These are phyloP conservation scores for Alternaria arborescens DNA, from an alignment of 2,329 filamentous ascomycete genomes.

Conservation along the genomic window DNA sequence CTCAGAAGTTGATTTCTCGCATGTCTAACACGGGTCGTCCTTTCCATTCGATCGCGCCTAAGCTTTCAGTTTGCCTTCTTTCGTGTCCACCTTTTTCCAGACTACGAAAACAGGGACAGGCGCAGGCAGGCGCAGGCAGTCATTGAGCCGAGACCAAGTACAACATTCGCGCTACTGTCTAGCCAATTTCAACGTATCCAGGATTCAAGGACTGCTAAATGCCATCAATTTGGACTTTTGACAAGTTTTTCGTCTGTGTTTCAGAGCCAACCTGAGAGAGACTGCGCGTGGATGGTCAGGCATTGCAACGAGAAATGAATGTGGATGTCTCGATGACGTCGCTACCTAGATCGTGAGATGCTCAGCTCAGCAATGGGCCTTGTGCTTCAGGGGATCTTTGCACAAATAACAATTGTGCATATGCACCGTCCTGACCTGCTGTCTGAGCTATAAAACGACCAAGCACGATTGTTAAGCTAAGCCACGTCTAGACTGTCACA, in stretches of 20 bases:
- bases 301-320: not conserved
- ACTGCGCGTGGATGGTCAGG: not conserved
- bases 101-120: no score
- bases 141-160: no score
- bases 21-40: no score
- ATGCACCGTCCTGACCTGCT: not conserved
- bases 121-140: no score
- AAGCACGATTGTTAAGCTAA: not conserved
- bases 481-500: not conserved
- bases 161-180: not conserved
- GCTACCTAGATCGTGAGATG: not conserved
- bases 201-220: not conserved
- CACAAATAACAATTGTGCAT: not conserved
- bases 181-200: not conserved
- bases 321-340: not conserved
- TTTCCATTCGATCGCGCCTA: no score
- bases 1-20: no score
- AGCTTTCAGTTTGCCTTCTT: no score
- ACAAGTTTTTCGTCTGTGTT: not conserved
- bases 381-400: conserved; percentile 1
- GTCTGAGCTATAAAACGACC: fast-evolving
- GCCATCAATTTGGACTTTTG: not conserved
- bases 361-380: not conserved
- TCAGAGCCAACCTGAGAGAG: not conserved
- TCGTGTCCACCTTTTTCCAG: no score